phyloP scores from a whole-genome alignment of 2,329 filamentous ascomycete species.

The Arachnomyces sp. region DNA sequence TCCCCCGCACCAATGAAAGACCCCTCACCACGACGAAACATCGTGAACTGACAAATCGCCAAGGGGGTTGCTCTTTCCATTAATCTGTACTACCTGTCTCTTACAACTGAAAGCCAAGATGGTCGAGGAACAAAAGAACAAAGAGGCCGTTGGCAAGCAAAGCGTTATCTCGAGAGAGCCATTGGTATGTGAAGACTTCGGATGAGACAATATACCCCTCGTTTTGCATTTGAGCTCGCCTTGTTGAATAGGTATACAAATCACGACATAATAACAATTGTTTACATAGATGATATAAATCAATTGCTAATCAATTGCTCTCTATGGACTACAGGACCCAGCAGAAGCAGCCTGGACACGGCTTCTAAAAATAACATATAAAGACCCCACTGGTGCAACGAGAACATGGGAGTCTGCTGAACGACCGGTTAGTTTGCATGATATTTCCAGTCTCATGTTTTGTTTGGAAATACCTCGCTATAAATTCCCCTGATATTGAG shows the following conservation, averaged over 20 bases:
- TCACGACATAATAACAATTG: too few species aligned
- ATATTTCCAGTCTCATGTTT: background rate
- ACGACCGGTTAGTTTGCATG: constrained; percentile 27
- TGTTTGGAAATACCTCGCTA: background rate
- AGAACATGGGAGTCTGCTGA: constrained; percentile 41
- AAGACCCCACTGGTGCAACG: constrained; percentile 35
- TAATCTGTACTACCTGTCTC: too few species aligned
- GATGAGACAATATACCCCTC: too few species aligned
- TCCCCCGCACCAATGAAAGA: too few species aligned
- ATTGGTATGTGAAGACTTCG: constrained; percentile 21
- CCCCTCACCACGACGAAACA: too few species aligned
- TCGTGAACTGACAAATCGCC: too few species aligned
- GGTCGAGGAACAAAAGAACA: background rate
- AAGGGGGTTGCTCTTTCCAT: too few species aligned
- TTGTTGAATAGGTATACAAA: too few species aligned
- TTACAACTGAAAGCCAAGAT: background rate
- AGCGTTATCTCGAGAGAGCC: constrained; percentile 25
- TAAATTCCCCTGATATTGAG: background rate
- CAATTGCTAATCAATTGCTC: too few species aligned
- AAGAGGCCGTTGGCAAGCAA: constrained; percentile 13
- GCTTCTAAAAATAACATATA: constrained; percentile 36
- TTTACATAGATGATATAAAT: too few species aligned
- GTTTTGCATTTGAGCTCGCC: too few species aligned
- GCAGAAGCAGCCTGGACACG: constrained; percentile 36
- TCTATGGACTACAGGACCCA: constrained; percentile 21